These are phyloP conservation scores for Euphorbia pulcherrima DNA, from an alignment of 345 rosid species.

Conservation along the genomic window DNA sequence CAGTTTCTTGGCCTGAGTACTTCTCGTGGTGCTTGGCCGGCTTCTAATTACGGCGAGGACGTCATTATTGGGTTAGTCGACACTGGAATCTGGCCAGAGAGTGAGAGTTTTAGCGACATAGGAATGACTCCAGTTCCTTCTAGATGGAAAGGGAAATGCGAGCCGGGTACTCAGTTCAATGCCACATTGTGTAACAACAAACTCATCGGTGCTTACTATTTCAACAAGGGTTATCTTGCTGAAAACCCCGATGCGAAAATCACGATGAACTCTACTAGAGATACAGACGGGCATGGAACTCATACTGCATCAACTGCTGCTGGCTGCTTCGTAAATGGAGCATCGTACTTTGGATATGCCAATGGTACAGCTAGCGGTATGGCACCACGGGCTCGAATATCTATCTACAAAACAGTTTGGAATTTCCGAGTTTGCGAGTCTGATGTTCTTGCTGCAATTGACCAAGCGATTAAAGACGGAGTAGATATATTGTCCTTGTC, in stretches of 20 bases:
- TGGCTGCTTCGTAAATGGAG: conserved; percentile 28
- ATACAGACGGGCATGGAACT: conserved; percentile 39
- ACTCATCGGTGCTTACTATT: conserved; percentile 39
- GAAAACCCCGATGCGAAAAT: conserved; percentile 21
- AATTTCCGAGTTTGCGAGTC: conserved; percentile 21
- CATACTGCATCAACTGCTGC: conserved; percentile 45
- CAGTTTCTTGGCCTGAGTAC: conserved; percentile 32
- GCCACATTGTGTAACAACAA: conserved; percentile 38
- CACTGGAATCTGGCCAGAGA: conserved; percentile 44
- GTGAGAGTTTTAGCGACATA: conserved; percentile 34
- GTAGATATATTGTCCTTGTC: conserved; percentile 39
- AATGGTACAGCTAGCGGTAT: conserved; percentile 31
- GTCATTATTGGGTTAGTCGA: conserved; percentile 36
- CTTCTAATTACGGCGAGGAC: conserved; percentile 28
- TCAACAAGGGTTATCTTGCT: conserved; percentile 31
- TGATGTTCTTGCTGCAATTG: conserved; percentile 43
- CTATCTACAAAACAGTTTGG: conserved; percentile 36
- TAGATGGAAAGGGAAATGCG: conserved; percentile 41
- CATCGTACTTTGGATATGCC: conserved; percentile 42
- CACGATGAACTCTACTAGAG: conserved; percentile 25
- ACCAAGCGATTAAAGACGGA: conserved; percentile 40
- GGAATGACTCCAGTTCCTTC: conserved; percentile 29
- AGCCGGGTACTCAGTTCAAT: conserved; percentile 14
- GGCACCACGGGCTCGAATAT: conserved; percentile 32
- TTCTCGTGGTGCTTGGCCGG: conserved; percentile 25